phyloP scores from a whole-genome alignment of 1,284 basidiomycete species.

The Ustilago xerochloae region DNA sequence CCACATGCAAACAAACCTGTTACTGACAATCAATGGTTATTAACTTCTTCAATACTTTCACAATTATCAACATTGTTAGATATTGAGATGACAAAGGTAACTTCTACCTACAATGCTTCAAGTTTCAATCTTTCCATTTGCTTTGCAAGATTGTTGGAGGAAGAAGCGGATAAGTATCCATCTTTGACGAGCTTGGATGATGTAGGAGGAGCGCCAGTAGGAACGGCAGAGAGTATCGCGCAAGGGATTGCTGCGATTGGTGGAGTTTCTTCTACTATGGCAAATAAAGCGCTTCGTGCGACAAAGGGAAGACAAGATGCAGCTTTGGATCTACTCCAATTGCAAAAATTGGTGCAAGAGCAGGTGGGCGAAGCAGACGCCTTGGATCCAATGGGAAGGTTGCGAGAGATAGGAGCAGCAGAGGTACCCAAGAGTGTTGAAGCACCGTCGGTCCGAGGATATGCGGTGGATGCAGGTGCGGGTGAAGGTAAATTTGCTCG shows the following conservation, averaged over 20 bases:
- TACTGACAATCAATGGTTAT: conserved; percentile 62
- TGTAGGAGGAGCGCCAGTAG: conserved; percentile 26
- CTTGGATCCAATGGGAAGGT: conserved; percentile 54
- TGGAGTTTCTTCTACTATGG: conserved; percentile 4
- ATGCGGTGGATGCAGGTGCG: conserved; percentile 18
- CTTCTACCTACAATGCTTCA: conserved; percentile 50
- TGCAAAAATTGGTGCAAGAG: conserved; percentile 47
- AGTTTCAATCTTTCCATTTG: conserved; percentile 57
- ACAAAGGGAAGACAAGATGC: conserved; percentile 62
- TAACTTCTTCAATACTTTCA: conserved; percentile 62
- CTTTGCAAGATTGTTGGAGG: conserved; percentile 48
- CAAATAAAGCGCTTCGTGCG: conserved; percentile 49
- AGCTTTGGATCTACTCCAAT: conserved; percentile 60
- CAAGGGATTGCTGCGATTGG: conserved; percentile 47
- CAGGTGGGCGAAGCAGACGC: conserved; percentile 49
- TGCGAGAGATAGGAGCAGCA: conserved; percentile 23
- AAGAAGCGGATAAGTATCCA: conserved; percentile 36
- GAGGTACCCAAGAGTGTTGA: conserved; percentile 35
- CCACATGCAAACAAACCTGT: conserved; percentile 45
- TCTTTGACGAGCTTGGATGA: conserved; percentile 40
- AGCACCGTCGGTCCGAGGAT: conserved; percentile 13
- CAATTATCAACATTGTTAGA: conserved; percentile 59
- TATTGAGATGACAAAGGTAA: conserved; percentile 41
- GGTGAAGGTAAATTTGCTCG: conserved; percentile 22
- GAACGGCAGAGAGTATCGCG: conserved; percentile 42